Evolutionary conservation across 2,329 filamentous ascomycete genomes (phyloP).

Genomic region (Trichocomaceae sp.): DNA sequence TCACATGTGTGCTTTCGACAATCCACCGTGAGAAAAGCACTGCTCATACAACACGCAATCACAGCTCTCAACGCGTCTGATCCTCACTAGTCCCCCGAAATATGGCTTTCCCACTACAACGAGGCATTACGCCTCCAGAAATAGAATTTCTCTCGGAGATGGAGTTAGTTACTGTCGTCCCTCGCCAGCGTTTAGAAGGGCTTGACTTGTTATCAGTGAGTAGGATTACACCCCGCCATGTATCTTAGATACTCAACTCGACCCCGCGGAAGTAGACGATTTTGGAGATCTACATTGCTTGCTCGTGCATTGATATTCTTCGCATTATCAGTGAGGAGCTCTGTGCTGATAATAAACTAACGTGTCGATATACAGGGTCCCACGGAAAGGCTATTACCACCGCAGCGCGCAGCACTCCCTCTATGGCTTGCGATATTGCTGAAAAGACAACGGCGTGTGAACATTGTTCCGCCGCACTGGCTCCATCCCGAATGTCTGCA

Average conservation of each 20-base stretch:
- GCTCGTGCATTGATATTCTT: slow-evolving; percentile 1
- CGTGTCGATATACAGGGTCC: slow-evolving; percentile 54
- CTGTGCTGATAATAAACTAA: not conserved
- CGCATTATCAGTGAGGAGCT: not conserved
- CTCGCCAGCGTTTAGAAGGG: slow-evolving; percentile 79
- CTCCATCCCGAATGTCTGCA: slow-evolving; percentile 68
- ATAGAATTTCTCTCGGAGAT: slow-evolving; percentile 95
- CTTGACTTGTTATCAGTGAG: slow-evolving; percentile 80
- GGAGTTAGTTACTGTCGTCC: slow-evolving; percentile 89
- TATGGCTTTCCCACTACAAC: slow-evolving; percentile 58
- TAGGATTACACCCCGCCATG: slow-evolving; percentile 23
- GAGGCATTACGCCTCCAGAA: slow-evolving; percentile 73
- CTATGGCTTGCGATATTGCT: slow-evolving; percentile 93
- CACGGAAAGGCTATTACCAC: slow-evolving; percentile 69
- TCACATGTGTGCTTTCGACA: not conserved
- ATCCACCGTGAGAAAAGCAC: not conserved
- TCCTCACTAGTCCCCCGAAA: not conserved
- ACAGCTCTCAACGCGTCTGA: not conserved
- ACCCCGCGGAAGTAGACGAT: not conserved
- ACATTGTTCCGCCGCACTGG: slow-evolving; percentile 88
- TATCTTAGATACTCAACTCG: no score
- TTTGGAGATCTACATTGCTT: slow-evolving; percentile 11
- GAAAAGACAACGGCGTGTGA: slow-evolving; percentile 88
- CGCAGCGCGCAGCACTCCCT: slow-evolving; percentile 70
- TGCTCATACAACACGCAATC: not conserved